Percentiles rank a stretch among this genome's conserved stretches.
Conservation (phyloP, 495 filamentous ascomycete species). For the Xylaria cubensis region DNA sequence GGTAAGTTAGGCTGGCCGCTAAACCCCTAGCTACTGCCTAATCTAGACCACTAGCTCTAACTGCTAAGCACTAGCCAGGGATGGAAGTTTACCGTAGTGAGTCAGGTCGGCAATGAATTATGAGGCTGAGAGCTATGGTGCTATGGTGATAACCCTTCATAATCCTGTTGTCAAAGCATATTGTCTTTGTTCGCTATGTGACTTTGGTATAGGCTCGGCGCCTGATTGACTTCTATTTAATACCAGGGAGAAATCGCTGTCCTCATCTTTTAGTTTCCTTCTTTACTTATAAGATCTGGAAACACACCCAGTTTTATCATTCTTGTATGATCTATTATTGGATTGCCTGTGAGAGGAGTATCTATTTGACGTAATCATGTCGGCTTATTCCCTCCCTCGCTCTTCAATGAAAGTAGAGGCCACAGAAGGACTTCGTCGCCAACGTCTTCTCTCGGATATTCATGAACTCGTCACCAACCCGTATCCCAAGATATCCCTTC, state of each 20-base stretch:
- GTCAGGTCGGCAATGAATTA: neutral
- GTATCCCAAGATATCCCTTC: slow-evolving; percentile 53
- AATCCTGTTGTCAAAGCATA: neutral
- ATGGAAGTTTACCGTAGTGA: slow-evolving; percentile 9
- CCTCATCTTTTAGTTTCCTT: neutral
- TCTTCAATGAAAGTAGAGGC: neutral
- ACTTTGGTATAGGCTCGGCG: neutral
- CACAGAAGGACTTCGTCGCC: neutral
- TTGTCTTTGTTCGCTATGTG: neutral
- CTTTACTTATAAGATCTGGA: neutral
- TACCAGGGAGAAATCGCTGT: neutral
- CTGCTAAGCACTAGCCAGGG: neutral
- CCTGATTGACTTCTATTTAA: neutral
- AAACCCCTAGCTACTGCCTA: neutral
- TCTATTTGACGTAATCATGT: neutral
- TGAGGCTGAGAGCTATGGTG: neutral
- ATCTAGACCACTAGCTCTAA: neutral
- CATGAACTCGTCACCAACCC: slow-evolving; percentile 53
- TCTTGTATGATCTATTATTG: neutral
- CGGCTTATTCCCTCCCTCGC: neutral
- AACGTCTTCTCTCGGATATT: slow-evolving; percentile 51
- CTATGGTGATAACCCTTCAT: neutral
- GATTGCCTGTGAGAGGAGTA: neutral
- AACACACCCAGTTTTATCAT: neutral
- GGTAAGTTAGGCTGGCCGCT: neutral